Evolutionary conservation across 2,329 filamentous ascomycete genomes (phyloP).

Genomic region (Colletotrichum lupini): DNA sequence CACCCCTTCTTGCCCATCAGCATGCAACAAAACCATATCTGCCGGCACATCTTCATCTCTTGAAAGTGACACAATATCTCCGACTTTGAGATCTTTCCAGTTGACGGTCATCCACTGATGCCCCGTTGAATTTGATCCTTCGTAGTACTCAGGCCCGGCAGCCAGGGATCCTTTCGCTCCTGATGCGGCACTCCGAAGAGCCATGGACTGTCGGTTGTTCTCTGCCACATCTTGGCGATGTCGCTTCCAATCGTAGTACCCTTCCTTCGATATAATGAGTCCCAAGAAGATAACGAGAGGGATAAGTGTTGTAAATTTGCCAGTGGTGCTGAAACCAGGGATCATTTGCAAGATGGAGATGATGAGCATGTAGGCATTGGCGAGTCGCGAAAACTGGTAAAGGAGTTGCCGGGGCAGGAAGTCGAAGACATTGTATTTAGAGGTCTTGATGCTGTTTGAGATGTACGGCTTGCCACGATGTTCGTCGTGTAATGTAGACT

Average conservation of each 20-base stretch:
- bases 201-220: constrained; percentile 56
- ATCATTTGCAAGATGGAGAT: constrained; percentile 85
- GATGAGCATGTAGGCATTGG: constrained; percentile 88
- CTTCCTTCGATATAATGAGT: constrained; percentile 86
- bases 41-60: constrained; percentile 86
- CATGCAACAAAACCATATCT: constrained; percentile 82
- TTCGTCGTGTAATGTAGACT: constrained; percentile 57
- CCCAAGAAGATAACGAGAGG: constrained; percentile 81
- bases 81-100: constrained; percentile 60
- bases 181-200: constrained; percentile 25
- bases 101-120: constrained; percentile 62
- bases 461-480: constrained; percentile 58
- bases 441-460: constrained; percentile 78
- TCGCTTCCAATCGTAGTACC: constrained; percentile 84
- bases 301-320: constrained; percentile 78
- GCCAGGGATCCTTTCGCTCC: constrained; percentile 45
- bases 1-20: constrained; percentile 79
- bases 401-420: constrained; percentile 89
- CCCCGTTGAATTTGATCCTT: constrained; percentile 55
- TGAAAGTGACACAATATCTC: constrained; percentile 59
- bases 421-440: constrained; percentile 84
- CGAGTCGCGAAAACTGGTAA: constrained; percentile 86
- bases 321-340: constrained; percentile 80
- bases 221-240: constrained; percentile 85
- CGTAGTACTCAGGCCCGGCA: constrained; percentile 34